Conservation (phyloP, 371 early-diverging fungal species). For the Zopfochytrium polystomum region DNA sequence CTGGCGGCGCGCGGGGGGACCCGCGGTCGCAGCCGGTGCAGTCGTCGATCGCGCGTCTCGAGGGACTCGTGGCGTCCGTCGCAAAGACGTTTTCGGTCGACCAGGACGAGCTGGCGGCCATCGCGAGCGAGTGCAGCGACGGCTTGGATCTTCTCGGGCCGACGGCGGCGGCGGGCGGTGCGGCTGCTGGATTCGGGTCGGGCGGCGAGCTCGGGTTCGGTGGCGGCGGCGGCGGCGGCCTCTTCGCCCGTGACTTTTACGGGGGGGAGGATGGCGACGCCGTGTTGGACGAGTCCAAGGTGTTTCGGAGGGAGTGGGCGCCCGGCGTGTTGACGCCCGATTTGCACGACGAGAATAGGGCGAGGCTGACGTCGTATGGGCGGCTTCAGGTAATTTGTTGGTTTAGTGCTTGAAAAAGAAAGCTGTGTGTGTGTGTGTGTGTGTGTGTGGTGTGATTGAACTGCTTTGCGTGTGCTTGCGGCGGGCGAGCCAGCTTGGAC, state of each 20-base stretch:
- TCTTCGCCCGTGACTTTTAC: background rate
- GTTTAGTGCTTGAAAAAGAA: too few species aligned
- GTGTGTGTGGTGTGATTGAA: too few species aligned
- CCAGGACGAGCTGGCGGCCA: too few species aligned
- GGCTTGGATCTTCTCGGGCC: constrained; percentile 5
- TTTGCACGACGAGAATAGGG: background rate
- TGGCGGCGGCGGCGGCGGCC: background rate
- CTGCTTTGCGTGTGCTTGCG: background rate
- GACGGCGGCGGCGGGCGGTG: constrained; percentile 8
- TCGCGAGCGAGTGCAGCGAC: background rate
- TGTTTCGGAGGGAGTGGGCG: constrained; percentile 5
- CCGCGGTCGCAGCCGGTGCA: too few species aligned
- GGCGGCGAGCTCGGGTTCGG: background rate
- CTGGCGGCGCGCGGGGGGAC: too few species aligned
- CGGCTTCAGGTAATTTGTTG: constrained; percentile 17
- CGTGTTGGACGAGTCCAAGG: constrained; percentile 9
- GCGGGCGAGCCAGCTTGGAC: background rate
- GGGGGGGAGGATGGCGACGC: background rate
- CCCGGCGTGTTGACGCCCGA: constrained; percentile 27
- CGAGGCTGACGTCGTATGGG: constrained; percentile 12
- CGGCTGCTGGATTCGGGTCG: constrained; percentile 6
- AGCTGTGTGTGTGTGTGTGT: too few species aligned
- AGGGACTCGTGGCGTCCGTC: too few species aligned
- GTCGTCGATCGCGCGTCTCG: too few species aligned
- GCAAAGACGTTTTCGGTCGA: too few species aligned